Percentiles rank a stretch among this genome's conserved stretches.
Conservation (phyloP, 2,329 filamentous ascomycete species). For the Colletotrichum sp. region DNA sequence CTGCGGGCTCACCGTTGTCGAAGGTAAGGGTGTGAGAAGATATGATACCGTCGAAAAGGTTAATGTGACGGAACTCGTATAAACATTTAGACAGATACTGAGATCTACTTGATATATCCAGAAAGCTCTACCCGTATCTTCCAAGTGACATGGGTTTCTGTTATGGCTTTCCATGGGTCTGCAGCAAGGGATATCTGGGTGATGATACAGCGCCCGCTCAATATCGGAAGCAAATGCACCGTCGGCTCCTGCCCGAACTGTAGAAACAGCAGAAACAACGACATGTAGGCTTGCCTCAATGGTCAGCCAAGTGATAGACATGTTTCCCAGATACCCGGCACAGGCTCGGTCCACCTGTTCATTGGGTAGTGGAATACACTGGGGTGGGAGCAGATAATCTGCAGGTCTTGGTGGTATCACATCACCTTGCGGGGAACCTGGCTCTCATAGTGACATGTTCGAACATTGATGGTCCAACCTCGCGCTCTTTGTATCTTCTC, state of each 20-base stretch:
- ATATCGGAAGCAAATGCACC: background rate
- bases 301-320: background rate
- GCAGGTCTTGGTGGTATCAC: background rate
- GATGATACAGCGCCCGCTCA: background rate
- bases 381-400: fast-evolving
- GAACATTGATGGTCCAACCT: background rate
- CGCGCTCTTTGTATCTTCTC: background rate
- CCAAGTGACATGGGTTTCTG: background rate
- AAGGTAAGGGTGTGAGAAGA: background rate
- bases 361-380: background rate
- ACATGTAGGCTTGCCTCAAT: background rate
- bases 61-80: background rate
- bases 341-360: background rate
- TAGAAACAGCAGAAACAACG: fast-evolving
- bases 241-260: fast-evolving
- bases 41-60: background rate
- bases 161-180: fast-evolving
- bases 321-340: background rate
- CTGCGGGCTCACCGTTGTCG: background rate
- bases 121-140: background rate
- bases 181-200: background rate
- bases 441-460: background rate
- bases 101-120: background rate
- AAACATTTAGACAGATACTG: fast-evolving
- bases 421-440: background rate